Percentiles rank a stretch among this genome's conserved stretches.
phyloP scores from a whole-genome alignment of 345 rosid genomes.

The Eucalyptus sideroxylon region DNA sequence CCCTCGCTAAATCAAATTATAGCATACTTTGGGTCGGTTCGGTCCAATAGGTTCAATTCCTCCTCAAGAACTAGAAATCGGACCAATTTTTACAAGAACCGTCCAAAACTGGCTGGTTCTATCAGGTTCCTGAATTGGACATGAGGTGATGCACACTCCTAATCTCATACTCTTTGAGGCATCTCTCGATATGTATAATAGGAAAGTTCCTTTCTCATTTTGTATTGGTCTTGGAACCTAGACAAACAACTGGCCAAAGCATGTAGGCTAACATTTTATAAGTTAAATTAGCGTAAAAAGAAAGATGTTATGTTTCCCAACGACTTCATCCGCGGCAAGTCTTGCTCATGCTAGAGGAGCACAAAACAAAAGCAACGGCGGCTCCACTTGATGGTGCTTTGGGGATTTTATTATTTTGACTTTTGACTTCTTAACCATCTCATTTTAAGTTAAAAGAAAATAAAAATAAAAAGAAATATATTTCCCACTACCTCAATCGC shows the following conservation, averaged over 20 bases:
- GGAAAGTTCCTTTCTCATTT: background rate
- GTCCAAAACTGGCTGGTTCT: no score
- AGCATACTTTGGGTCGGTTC: rapidly evolving
- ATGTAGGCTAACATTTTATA: background rate
- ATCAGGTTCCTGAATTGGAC: rapidly evolving
- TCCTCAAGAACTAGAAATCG: no score
- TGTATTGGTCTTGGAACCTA: background rate
- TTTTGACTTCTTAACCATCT: background rate
- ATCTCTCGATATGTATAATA: background rate
- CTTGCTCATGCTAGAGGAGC: background rate
- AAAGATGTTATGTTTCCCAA: background rate
- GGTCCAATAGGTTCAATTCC: rapidly evolving
- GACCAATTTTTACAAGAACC: no score
- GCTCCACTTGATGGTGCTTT: background rate
- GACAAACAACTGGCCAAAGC: background rate
- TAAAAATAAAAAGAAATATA: background rate
- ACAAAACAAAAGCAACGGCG: background rate
- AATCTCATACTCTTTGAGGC: background rate
- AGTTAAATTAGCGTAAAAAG: background rate
- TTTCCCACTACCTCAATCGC: background rate
- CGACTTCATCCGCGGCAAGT: background rate
- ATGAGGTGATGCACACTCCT: no score
- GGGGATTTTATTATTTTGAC: background rate
- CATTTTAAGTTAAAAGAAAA: background rate
- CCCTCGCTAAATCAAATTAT: no score